Conservation (phyloP, 1,284 basidiomycete genomes). For the Austroboletus niveus region DNA sequence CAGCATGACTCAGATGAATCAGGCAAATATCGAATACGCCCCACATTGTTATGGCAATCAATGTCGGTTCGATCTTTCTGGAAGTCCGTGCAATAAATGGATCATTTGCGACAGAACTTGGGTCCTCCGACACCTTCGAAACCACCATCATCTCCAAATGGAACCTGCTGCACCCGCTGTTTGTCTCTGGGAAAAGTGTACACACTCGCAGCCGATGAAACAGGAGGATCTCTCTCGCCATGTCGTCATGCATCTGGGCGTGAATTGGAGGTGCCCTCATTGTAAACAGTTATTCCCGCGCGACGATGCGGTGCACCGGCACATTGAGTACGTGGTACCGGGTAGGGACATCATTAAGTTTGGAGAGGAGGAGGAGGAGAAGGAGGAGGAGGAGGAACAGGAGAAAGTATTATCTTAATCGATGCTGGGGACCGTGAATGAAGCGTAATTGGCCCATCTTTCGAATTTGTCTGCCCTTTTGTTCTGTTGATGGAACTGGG, state of each 20-base stretch:
- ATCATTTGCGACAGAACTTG: conserved; percentile 26
- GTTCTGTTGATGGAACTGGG: conserved; percentile 16
- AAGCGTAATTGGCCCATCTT: too few species aligned
- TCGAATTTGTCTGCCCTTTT: neutral
- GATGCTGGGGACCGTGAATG: too few species aligned
- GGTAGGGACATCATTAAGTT: conserved; percentile 19
- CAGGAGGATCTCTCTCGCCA: conserved; percentile 35
- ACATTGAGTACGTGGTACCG: conserved; percentile 29
- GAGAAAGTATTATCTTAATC: too few species aligned
- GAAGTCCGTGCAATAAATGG: conserved; percentile 25
- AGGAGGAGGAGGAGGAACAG: conserved; percentile 7
- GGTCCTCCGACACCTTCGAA: conserved; percentile 28
- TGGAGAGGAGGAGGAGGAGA: conserved; percentile 4
- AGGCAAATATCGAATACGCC: conserved; percentile 8
- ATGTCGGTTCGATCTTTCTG: conserved; percentile 26
- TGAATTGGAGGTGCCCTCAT: conserved; percentile 32
- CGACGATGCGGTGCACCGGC: conserved; percentile 32
- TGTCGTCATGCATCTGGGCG: conserved; percentile 28
- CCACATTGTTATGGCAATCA: conserved; percentile 11
- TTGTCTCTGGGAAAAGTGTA: conserved; percentile 29
- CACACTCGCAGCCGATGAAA: conserved; percentile 25
- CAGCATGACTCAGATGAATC: neutral
- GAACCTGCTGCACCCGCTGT: conserved; percentile 8
- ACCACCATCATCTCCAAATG: conserved; percentile 20
- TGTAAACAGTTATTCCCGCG: conserved; percentile 25